A percentile compares a stretch with the other conserved stretches of the same genome.
phyloP scores from a whole-genome alignment of 345 rosid species.

The Cardiospermum halicacabum region DNA sequence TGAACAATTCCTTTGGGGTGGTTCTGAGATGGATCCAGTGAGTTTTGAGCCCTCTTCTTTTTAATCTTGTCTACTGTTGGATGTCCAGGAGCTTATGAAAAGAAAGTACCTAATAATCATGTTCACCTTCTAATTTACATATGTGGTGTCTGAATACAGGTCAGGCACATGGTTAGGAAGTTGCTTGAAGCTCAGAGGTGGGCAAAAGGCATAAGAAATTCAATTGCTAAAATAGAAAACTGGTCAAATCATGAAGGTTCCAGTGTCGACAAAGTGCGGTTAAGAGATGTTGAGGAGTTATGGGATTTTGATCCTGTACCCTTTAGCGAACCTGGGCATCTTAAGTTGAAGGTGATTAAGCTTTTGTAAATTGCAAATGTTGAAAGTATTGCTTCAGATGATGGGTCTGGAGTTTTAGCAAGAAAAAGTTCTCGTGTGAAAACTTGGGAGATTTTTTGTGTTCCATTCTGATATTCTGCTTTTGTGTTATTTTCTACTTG shows the following conservation, averaged over 20 bases:
- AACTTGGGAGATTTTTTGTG: background rate
- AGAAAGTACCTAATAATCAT: conserved; percentile 5
- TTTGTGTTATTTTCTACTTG: conserved; percentile 2
- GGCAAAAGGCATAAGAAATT: conserved; percentile 63
- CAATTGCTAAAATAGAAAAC: conserved; percentile 47
- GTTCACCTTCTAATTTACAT: too few species aligned
- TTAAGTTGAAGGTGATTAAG: conserved; percentile 63
- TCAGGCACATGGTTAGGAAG: conserved; percentile 54
- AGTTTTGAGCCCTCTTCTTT: conserved; percentile 29
- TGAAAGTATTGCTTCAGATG: conserved; percentile 10
- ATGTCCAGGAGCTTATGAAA: conserved; percentile 6
- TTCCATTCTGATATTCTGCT: background rate
- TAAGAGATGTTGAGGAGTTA: conserved; percentile 47
- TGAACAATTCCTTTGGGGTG: conserved; percentile 98
- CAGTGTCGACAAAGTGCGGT: conserved; percentile 41
- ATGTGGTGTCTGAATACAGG: conserved; percentile 35
- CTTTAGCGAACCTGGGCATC: conserved; percentile 58
- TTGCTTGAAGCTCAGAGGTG: conserved; percentile 58
- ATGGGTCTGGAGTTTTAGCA: background rate
- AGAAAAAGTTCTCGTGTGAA: background rate
- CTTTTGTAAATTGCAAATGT: conserved; percentile 9
- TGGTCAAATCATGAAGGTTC: conserved; percentile 25
- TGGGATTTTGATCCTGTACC: conserved; percentile 51
- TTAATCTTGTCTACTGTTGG: conserved; percentile 13
- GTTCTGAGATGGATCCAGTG: conserved; percentile 82